phyloP scores from a whole-genome alignment of 129 eudicot genomes.

The carrot (Daucus carota) region DH1_v3.0 NC_030382.2:45381001-45381500 shows the following conservation, averaged over 20 bases:
- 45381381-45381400: neutral
- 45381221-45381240: neutral
- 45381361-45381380: neutral
- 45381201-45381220: no score
- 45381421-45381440: neutral
- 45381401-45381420: neutral
- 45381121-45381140: no score
- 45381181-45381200: no score
- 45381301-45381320: neutral
- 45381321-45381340: neutral
- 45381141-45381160: no score
- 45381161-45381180: no score
- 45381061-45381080: neutral
- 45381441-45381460: neutral
- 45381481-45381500: neutral
- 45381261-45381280: neutral
- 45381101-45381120: neutral
- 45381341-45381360: neutral
- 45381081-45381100: neutral
- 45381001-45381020: no score
- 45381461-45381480: neutral
- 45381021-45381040: neutral
- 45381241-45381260: neutral
- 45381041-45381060: neutral
- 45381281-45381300: neutral